Evolutionary conservation across 331 rosid species (phyloP), one percentile per base, ranked within the genome.

Genomic region (Prunus yedoensis): DNA sequence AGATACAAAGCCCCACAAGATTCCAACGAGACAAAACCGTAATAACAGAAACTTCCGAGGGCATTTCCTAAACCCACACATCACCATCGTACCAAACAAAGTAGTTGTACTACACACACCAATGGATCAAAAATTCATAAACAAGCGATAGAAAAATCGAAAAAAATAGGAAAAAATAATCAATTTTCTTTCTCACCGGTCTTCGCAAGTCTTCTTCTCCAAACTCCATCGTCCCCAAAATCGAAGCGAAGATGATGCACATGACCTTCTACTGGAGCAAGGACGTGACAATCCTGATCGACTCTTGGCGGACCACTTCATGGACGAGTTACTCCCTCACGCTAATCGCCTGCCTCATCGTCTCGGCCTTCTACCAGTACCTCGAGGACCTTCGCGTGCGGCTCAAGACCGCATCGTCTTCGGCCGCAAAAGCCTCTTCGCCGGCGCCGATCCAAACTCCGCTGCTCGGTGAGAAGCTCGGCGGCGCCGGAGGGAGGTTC

Each of bases 231-330:
- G 38, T 32, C 56, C 61, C 7, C 1, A 20, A 74, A 61, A 30
- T 14, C 80, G 15, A 1, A 32, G 6, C 62, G 76, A 94, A 89
- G 83, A 94, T 94, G 99, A 92, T 95, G 97, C 99, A 95, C 89
- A 90, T 92, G 99, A 92, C 99, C 80, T 92, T 95, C 59, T 95
- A 95, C 74, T 95, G 99, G 99, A 79, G 99, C 85, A 88, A 64
- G 30, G 62, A 83, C 32, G 91, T 90, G 21, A 94, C 92, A 8
- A 84, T 95, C 32, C 87, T 95, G 43, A 4, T 90, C 68, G 87
- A 92, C 49, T 80, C 92, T 2, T 94, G 99, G 97, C 83, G 52
- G 23, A 89, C 99, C 70, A 68, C 80, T 46, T 83, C 91, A 52
- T 95, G 97, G 97, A 63, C 78, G 10, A 65, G 84, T 70, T 95